Evolutionary conservation across 805 yeast genomes (phyloP), one percentile per base, ranked within the genome.

Genomic region (Suhomyces faveliae): DNA sequence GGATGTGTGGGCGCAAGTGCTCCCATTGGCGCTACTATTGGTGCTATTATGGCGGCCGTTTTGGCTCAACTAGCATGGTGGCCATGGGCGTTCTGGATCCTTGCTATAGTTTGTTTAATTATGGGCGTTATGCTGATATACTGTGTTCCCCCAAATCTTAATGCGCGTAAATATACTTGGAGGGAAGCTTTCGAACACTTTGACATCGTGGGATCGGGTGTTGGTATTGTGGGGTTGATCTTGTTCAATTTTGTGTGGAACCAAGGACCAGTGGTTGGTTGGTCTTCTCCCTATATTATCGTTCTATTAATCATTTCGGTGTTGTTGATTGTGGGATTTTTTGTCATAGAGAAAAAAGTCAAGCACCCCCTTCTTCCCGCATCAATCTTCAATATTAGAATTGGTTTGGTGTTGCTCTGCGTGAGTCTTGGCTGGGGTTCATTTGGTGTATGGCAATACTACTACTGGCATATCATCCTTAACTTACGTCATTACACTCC

Each of bases 371-470:
- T 85, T 12, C 56, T 85, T 5, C 90, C 89, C 2, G 54, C 59
- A 8, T 68, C 72, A 1, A 73, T 77, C 1, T 70, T 83, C 60
- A 72, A 70, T 43, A 47, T 63, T 5, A 73, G 77, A 40, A 71
- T 76, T 20, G 70, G 76, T 0, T 59, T 82, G 49, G 78, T 83
- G 1, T 64, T 87, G 38, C 55, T 65, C 1, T 71, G 80, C 37
- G 67, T 84, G 29, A 71, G 79, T 2, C 65, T 81, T 5, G 92
- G 92, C 0, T 87, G 94, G 94, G 84, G 88, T 1, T 77, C 87
- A 15, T 87, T 86, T 66, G 90, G 92, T 2, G 71, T 85, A 22
- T 85, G 87, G 83, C 70, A 83, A n/a, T 85, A 71, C 57, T 86
- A 84, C 63, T 77, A 77, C 50, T 81, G 79, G 74, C 70, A 74